Evolutionary conservation across 2,329 filamentous ascomycete genomes (phyloP).

Genomic region (Chaetomium olivaceum): DNA sequence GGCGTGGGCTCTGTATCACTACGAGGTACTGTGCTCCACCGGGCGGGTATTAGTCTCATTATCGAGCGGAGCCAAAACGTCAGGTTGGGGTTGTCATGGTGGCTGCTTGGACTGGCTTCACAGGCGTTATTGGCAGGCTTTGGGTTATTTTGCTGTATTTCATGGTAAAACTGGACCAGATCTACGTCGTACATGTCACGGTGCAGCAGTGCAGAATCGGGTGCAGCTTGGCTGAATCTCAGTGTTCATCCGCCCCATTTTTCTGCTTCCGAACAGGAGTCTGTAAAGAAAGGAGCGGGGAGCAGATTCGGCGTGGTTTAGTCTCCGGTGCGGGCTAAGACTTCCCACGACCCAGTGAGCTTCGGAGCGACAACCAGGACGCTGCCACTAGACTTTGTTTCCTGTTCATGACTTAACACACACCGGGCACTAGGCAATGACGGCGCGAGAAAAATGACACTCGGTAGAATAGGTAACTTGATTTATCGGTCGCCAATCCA

Average conservation of each 20-base stretch:
- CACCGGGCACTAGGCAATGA: background rate
- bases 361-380: background rate
- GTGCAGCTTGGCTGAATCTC: constrained; percentile 8
- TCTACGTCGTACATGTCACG: constrained; percentile 21
- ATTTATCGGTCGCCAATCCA: background rate
- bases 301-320: background rate
- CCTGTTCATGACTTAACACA: background rate
- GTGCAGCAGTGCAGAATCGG: constrained; percentile 12
- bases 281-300: background rate
- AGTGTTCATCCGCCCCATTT: background rate
- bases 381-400: background rate
- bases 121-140: constrained; percentile 29
- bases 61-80: constrained; percentile 17
- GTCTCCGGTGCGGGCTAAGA: background rate
- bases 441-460: background rate
- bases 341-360: background rate
- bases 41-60: constrained; percentile 3
- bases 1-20: constrained; percentile 14
- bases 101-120: constrained; percentile 29
- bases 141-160: constrained; percentile 25
- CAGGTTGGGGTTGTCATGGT: constrained; percentile 26
- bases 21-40: background rate
- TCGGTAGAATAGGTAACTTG: background rate
- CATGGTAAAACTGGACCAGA: constrained; percentile 12
- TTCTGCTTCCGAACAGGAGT: background rate